phyloP scores from a whole-genome alignment of 2,329 filamentous ascomycete genomes.

The Polytolypa hystricis region DNA sequence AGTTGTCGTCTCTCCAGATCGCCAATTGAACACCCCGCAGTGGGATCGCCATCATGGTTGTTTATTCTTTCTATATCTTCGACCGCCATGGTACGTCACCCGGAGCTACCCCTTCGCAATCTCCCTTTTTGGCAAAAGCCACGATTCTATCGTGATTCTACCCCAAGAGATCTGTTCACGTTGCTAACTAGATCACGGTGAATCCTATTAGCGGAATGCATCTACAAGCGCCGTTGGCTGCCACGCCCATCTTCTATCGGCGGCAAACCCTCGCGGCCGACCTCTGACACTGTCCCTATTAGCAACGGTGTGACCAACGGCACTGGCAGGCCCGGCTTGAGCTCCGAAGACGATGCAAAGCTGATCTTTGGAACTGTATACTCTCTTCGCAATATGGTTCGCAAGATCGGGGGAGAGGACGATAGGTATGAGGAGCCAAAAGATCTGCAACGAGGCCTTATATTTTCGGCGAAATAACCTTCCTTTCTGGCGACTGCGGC shows the following conservation, averaged over 20 bases:
- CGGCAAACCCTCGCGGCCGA: slow-evolving; percentile 26
- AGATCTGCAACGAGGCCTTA: no score
- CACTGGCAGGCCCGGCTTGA: slow-evolving; percentile 22
- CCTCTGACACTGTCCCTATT: slow-evolving; percentile 26
- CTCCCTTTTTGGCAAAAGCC: no score
- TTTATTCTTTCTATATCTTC: slow-evolving; percentile 98
- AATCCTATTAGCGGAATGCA: slow-evolving; percentile 67
- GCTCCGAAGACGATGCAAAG: slow-evolving; percentile 74
- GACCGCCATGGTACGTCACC: slow-evolving; percentile 75
- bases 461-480: no score
- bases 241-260: slow-evolving; percentile 39
- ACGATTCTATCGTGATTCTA: no score
- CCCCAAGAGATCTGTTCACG: neutral
- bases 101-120: slow-evolving; percentile 1
- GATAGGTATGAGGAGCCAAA: slow-evolving; percentile 53
- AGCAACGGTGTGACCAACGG: slow-evolving; percentile 33
- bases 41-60: slow-evolving; percentile 55
- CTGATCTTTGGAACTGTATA: slow-evolving; percentile 96
- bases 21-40: slow-evolving; percentile 5
- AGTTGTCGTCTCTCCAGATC: neutral
- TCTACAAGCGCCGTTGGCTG: slow-evolving; percentile 85
- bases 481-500: no score
- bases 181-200: slow-evolving; percentile 8
- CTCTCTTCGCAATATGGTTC: slow-evolving; percentile 90
- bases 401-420: slow-evolving; percentile 85